These are phyloP conservation scores for Anethum foeniculum DNA, from an alignment of 140 eudicot genomes.

Conservation along the genomic window DNA sequence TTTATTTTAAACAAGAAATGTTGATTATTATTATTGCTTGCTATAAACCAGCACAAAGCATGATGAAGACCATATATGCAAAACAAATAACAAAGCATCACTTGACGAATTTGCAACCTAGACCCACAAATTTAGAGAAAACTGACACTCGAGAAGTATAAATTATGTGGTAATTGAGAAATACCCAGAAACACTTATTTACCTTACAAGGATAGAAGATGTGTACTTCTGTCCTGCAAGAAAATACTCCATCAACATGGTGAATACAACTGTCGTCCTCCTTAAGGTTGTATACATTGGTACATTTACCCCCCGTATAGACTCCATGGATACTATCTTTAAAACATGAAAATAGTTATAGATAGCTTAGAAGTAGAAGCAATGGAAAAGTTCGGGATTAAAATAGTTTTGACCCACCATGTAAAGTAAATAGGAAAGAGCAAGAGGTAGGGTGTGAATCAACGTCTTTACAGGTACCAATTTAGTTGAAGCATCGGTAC, in stretches of 20 bases:
- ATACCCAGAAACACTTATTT: conserved; percentile 12
- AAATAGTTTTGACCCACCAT: conserved; percentile 45
- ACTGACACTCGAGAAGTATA: not conserved
- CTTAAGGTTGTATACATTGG: conserved; percentile 98
- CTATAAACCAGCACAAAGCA: not conserved
- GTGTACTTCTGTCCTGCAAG: conserved; percentile 71
- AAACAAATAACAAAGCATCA: not conserved
- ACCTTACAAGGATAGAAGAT: conserved; percentile 77
- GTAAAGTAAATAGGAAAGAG: conserved; percentile 86
- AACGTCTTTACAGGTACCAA: conserved; percentile 62
- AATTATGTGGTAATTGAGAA: not conserved
- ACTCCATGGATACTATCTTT: conserved; percentile 95
- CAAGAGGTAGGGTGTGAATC: conserved; percentile 71
- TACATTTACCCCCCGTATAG: conserved; percentile 93
- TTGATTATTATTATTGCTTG: not conserved
- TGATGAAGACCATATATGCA: not conserved
- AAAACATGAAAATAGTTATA: conserved; percentile 26
- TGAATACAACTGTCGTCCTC: conserved; percentile 93
- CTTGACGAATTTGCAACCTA: not conserved
- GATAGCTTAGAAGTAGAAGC: conserved; percentile 5
- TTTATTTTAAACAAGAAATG: not conserved
- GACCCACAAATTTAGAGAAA: not conserved
- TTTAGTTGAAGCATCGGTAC: conserved; percentile 35
- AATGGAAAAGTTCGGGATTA: not conserved
- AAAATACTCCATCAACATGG: conserved; percentile 80